Evolutionary conservation across 768 basidiomycete species (phyloP), one percentile per base, ranked within the genome.

Genomic region (Trametes cinnabarina): DNA sequence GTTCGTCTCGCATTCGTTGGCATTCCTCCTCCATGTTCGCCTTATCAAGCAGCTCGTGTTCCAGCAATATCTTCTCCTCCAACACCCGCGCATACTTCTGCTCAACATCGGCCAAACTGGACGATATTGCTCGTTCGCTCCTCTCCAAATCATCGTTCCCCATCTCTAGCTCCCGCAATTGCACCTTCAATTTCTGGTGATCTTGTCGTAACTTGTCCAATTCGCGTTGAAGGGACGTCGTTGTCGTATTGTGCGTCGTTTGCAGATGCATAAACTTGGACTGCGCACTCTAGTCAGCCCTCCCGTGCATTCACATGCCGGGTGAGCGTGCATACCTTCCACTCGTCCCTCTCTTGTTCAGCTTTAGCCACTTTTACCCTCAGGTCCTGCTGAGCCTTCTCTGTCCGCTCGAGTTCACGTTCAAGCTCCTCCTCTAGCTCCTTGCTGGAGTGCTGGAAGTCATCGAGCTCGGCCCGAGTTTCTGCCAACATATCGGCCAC

Each of bases 101-200:
- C 74, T 97, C 94, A 66, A 92, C 78, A 69, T 91, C 90, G 4
- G 88, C 89, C 65, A 95, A 73, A 65, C 83, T 90, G 47, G 88
- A 92, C 9, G 88, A 83, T 40, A 91, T 88, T 49, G 90, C 90
- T 26, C 97, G 84, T 69, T 98, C 96, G 71, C 90, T 95, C 61
- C 94, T 82, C 70, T 98, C 97, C 57, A 99, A 79, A 74, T 98
- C 95, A 67, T 99, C 97, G 67, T 97, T 98, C 46, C 96, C 96
- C 85, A 98, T 90, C 74, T 98, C 96, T 28, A 97, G 78, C 71
- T 98, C 92, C 20, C 91, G 83, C 17, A 94, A 74, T 68, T 89
- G 86, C 20, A 88, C 76, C 72, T 90, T 90, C 60, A 82, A 72
- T 48, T 78, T 77, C 68, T 88, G 88, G 61, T 87, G 80, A 58